These are phyloP conservation scores for Chytriomyces confervae DNA, from an alignment of 192 early-diverging fungal genomes.

Conservation along the genomic window DNA sequence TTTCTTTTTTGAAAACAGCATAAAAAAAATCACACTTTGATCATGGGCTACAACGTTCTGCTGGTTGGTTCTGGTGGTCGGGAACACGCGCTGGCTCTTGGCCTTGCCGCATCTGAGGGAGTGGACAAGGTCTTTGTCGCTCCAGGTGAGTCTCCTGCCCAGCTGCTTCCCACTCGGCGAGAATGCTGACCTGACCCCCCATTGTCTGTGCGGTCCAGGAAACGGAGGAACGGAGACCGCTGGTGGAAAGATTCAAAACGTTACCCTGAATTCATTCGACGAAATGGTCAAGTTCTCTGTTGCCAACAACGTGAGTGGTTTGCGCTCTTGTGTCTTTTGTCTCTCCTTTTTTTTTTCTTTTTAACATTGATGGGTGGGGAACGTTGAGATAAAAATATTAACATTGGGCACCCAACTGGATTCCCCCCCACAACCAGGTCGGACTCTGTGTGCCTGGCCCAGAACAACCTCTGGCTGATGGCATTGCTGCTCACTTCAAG, in stretches of 20 bases:
- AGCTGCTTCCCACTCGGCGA: too few species aligned
- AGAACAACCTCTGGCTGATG: slow-evolving; percentile 96
- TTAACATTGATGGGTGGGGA: too few species aligned
- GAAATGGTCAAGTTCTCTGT: slow-evolving; percentile 80
- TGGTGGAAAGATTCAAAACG: slow-evolving; percentile 79
- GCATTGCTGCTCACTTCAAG: slow-evolving; percentile 82
- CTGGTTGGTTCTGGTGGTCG: slow-evolving; percentile 94
- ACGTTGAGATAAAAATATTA: too few species aligned
- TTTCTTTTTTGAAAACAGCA: too few species aligned
- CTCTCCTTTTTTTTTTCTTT: not conserved
- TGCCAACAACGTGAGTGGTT: slow-evolving; percentile 65
- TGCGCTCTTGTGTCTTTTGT: not conserved
- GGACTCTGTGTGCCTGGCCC: slow-evolving; percentile 91
- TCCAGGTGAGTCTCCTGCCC: slow-evolving; percentile 65
- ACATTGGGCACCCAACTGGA: not conserved
- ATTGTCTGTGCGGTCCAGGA: slow-evolving; percentile 53
- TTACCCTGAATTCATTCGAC: slow-evolving; percentile 72
- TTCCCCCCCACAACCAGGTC: slow-evolving; percentile 49
- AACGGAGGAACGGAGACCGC: slow-evolving; percentile 90
- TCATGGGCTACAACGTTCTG: slow-evolving; percentile 63
- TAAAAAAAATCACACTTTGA: not conserved
- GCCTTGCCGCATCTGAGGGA: slow-evolving; percentile 75
- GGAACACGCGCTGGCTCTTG: slow-evolving; percentile 96
- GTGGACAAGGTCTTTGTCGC: slow-evolving; percentile 89
- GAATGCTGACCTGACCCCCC: too few species aligned